Evolutionary conservation across 2,329 filamentous ascomycete genomes (phyloP).

Genomic region (Coniochaeta prunicola): DNA sequence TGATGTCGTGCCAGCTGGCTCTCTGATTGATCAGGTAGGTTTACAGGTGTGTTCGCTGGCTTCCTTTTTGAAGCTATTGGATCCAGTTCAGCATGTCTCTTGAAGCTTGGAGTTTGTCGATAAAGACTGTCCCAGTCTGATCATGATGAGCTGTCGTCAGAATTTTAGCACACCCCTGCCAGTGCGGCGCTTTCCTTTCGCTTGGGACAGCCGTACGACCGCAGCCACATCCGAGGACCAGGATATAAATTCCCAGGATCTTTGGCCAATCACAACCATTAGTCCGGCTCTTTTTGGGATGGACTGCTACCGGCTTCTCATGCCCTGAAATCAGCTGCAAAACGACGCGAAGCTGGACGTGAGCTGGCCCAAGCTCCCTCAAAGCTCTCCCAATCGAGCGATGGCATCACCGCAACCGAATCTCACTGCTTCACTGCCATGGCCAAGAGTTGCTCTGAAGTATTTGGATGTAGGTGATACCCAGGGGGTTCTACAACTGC

Average conservation of each 20-base stretch:
- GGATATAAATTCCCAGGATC: no score
- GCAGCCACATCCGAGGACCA: background rate
- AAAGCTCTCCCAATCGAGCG: background rate
- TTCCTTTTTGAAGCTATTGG: no score
- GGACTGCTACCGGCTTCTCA: background rate
- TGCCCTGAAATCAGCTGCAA: background rate
- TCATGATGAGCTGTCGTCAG: background rate
- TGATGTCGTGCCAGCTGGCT: background rate
- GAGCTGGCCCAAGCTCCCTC: background rate
- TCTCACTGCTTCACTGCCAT: background rate
- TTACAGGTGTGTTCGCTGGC: no score
- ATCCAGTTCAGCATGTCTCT: no score
- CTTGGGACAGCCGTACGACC: background rate
- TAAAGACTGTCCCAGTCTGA: background rate
- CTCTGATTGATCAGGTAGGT: no score
- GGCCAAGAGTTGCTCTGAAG: background rate
- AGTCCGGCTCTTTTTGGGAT: background rate
- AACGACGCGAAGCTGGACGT: background rate
- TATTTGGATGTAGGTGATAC: background rate
- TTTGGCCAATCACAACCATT: background rate
- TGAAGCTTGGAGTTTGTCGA: no score
- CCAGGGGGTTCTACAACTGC: background rate
- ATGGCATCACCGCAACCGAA: background rate
- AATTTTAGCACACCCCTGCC: background rate
- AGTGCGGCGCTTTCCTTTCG: background rate